Base-by-base conservation (phyloP, 441 rosid genomes). In the Bocquillonia castaneifolia region DNA sequence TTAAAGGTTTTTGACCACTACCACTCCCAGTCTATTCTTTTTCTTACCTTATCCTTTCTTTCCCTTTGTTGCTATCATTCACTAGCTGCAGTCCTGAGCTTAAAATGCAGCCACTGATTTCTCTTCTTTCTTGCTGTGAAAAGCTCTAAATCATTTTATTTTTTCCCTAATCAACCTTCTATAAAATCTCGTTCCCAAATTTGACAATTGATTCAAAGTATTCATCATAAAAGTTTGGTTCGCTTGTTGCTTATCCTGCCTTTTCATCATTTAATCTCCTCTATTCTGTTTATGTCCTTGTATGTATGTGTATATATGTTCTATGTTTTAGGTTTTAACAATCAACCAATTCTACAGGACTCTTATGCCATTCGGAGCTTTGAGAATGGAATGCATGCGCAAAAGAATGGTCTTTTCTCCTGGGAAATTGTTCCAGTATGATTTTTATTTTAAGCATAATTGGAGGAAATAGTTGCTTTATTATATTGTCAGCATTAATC, bases 371-470 rank as follows among this genome's bases (percentile, higher is more conserved):
- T 86, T 51, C 80, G 66, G 72, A 93, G 97, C 87, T 93, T 83
- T 73, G 84, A 93, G 80, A 83, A 91, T 36, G 96, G 92, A 58
- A 78, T 80, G 57, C 73, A 88, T 74, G 95, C 99, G 31, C 94
- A 83, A 67, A 83, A 84, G 22, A 67, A 63, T 44, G 83, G 92
- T 48, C 72, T 70, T 72, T 91, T 93, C 60, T 77, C 90, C 48
- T 91, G 99, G 96, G 97, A 93, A 79, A 85, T 93, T 58, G 87
- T 77, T 80, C 91, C 92, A 37, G 99, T 91, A 29, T 2, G 71
- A 13, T 62, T 74, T 71, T 69, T 39, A 26, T 17, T 77, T 69
- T 74, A 18, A 68, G 28, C 23, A 66, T 50, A 61, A 15, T 64
- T 53, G n/a, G 15, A 23, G 20, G 51, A 67, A 59, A 55, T 15